Conservation (phyloP, 306 rosid species). For the Rosa chinensis region DNA sequence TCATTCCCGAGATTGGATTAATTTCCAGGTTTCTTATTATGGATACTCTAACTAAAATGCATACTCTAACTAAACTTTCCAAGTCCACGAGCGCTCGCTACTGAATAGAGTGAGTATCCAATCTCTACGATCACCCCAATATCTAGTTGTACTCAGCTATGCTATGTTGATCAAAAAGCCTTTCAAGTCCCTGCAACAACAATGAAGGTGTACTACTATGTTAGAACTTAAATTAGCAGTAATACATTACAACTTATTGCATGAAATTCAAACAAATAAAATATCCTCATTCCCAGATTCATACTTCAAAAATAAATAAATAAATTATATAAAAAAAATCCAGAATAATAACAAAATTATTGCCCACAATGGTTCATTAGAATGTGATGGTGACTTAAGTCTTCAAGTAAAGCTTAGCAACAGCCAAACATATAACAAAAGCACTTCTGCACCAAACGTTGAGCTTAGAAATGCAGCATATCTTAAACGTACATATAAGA, state of each 20-base stretch:
- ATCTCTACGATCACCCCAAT: constrained; percentile 26
- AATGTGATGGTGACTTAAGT: background rate
- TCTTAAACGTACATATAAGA: background rate
- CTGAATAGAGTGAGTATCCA: constrained; percentile 12
- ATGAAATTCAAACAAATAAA: constrained; percentile 6
- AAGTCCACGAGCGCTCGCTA: constrained; percentile 14
- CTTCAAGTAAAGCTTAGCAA: background rate
- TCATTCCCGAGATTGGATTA: constrained; percentile 5
- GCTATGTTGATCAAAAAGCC: constrained; percentile 43
- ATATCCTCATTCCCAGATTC: constrained; percentile 3
- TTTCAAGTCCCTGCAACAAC: constrained; percentile 79
- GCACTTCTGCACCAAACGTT: background rate
- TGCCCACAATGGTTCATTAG: background rate
- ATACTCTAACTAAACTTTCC: background rate
- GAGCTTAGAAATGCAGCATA: background rate
- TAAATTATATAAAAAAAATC: background rate
- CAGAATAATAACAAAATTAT: background rate
- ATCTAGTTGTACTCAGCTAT: constrained; percentile 29
- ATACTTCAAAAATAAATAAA: too few relatives aligned
- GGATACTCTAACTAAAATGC: background rate
- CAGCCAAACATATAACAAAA: background rate
- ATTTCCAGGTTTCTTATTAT: constrained; percentile 11
- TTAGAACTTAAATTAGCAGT: constrained; percentile 17
- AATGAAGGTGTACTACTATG: constrained; percentile 19
- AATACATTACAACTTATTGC: background rate